Conservation (phyloP, 768 basidiomycete species). For the Leccinum longicurvipes region DNA sequence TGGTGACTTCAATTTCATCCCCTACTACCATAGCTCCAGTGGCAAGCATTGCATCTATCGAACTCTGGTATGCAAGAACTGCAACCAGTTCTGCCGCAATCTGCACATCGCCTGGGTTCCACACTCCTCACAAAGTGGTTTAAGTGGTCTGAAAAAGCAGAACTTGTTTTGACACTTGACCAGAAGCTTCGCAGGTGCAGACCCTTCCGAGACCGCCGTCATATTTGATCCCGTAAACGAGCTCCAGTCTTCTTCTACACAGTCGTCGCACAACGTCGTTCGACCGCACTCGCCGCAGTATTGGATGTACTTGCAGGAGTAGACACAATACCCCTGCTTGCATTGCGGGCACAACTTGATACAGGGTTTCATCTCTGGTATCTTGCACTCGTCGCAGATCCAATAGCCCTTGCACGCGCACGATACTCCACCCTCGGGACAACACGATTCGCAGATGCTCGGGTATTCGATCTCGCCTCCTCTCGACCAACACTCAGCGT, state of each 20-base stretch:
- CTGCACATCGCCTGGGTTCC: not conserved
- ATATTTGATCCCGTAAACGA: not conserved
- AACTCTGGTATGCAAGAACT: not conserved
- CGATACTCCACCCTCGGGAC: constrained; percentile 17
- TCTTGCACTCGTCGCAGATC: constrained; percentile 24
- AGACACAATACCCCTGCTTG: not conserved
- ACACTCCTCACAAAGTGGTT: not conserved
- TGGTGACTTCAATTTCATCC: too few species aligned
- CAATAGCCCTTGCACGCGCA: constrained; percentile 20
- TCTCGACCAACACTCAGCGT: constrained; percentile 7
- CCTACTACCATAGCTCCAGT: too few species aligned
- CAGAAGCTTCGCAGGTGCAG: not conserved
- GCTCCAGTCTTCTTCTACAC: not conserved
- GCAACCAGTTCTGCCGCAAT: not conserved
- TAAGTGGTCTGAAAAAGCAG: not conserved
- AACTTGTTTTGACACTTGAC: not conserved
- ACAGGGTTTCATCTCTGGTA: not conserved
- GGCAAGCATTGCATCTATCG: not conserved
- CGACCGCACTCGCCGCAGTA: constrained; percentile 18
- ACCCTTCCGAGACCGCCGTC: not conserved
- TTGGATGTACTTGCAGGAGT: constrained; percentile 21
- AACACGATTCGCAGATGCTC: not conserved
- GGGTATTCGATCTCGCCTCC: not conserved
- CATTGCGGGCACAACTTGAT: constrained; percentile 14
- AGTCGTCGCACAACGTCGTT: constrained; percentile 12